Conservation (phyloP, 345 rosid genomes). For the Acer campestre region DNA sequence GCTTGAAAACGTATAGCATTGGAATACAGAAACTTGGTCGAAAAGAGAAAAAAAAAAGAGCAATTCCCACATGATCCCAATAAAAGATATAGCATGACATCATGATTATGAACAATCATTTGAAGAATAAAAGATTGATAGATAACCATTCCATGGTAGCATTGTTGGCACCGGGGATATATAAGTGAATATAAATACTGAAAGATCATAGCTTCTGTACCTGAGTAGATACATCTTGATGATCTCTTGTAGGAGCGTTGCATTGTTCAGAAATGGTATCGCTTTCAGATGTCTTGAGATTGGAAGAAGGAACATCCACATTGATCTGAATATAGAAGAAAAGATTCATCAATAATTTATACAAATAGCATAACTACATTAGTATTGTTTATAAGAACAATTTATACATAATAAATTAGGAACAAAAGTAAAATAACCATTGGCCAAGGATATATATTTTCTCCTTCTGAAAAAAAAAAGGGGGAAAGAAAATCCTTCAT, state of each 20-base stretch:
- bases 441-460: background rate
- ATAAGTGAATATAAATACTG: background rate
- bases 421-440: background rate
- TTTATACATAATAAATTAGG: background rate
- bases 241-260: slow-evolving; percentile 15
- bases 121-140: slow-evolving; percentile 1
- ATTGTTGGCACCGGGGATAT: background rate
- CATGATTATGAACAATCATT: background rate
- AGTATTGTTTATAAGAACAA: background rate
- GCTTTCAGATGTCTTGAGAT: slow-evolving; percentile 17
- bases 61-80: background rate
- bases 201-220: slow-evolving; percentile 5
- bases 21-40: background rate
- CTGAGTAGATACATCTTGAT: slow-evolving; percentile 22
- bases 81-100: background rate
- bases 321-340: slow-evolving; percentile 20
- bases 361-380: background rate
- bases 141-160: background rate
- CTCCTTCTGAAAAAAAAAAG: background rate
- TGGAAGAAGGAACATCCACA: slow-evolving; percentile 11
- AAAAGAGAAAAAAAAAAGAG: background rate
- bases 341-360: background rate
- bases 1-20: background rate
- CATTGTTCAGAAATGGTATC: slow-evolving; percentile 14
- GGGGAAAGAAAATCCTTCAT: background rate